Conservation (phyloP, 2,329 filamentous ascomycete genomes). For the Hymenoscyphus repandus region DNA sequence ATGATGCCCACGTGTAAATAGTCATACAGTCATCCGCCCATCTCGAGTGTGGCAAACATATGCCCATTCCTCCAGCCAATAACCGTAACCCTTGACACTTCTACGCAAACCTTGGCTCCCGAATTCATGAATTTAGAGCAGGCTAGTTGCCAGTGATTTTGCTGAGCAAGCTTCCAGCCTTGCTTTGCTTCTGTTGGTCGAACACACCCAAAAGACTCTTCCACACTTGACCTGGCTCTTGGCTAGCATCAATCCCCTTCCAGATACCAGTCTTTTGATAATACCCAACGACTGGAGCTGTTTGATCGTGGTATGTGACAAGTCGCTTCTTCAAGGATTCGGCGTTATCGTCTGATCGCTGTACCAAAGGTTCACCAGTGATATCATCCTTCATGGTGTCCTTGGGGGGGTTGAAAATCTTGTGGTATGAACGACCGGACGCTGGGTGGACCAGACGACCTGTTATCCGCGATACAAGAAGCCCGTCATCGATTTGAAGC, state of each 20-base stretch:
- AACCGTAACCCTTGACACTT: slow-evolving; percentile 24
- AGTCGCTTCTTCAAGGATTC: slow-evolving; percentile 94
- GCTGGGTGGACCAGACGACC: slow-evolving; percentile 93
- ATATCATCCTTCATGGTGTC: slow-evolving; percentile 89
- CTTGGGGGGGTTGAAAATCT: slow-evolving; percentile 98
- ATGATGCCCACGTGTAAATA: slow-evolving; percentile 23
- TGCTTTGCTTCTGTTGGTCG: slow-evolving; percentile 50
- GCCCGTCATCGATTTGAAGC: slow-evolving; percentile 90
- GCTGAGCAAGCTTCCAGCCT: slow-evolving; percentile 28
- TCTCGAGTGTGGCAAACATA: slow-evolving; percentile 19
- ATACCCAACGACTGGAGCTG: slow-evolving; percentile 85
- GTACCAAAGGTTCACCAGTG: slow-evolving; percentile 92
- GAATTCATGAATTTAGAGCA: not conserved
- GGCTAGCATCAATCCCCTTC: slow-evolving; percentile 90
- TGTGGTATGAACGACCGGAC: slow-evolving; percentile 95
- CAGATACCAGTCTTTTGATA: slow-evolving; percentile 98
- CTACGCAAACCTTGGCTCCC: slow-evolving; percentile 25
- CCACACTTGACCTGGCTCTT: slow-evolving; percentile 95
- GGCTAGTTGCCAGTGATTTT: slow-evolving; percentile 30
- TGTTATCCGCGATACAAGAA: slow-evolving; percentile 93
- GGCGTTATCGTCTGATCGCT: slow-evolving; percentile 95
- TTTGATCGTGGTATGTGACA: slow-evolving; percentile 90
- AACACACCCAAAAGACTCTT: slow-evolving; percentile 85
- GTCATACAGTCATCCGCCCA: slow-evolving; percentile 26
- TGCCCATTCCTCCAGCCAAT: slow-evolving; percentile 17